Evolutionary conservation across 768 basidiomycete genomes (phyloP).

Genomic region (Lentinus brumalis): DNA sequence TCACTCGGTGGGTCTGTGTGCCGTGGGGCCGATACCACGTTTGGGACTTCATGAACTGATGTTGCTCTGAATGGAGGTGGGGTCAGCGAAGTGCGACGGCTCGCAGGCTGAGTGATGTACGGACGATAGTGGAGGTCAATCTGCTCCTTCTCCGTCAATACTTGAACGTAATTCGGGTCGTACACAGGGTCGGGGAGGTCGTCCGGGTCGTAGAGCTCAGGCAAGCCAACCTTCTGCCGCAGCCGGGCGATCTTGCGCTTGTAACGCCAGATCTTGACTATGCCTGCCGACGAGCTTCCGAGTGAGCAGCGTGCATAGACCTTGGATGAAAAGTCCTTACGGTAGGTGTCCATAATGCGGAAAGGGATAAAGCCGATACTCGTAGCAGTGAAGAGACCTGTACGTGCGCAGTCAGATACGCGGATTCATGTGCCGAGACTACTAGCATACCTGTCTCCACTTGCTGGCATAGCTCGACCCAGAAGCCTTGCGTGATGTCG

Average conservation of each 20-base stretch:
- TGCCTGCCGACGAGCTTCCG: slow-evolving; percentile 44
- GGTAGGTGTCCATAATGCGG: slow-evolving; percentile 73
- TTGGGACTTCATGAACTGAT: slow-evolving; percentile 66
- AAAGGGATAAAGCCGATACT: slow-evolving; percentile 81
- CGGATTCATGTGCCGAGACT: neutral
- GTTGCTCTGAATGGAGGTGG: slow-evolving; percentile 51
- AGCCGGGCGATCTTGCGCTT: slow-evolving; percentile 61
- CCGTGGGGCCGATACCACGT: slow-evolving; percentile 90
- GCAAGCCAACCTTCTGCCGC: slow-evolving; percentile 63
- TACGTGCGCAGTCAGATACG: neutral
- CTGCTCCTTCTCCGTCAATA: slow-evolving; percentile 67
- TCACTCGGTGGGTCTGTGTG: slow-evolving; percentile 74
- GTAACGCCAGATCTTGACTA: slow-evolving; percentile 73
- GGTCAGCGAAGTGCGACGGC: neutral
- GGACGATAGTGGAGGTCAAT: slow-evolving; percentile 63
- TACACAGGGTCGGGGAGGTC: slow-evolving; percentile 80
- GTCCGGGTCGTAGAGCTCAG: slow-evolving; percentile 70
- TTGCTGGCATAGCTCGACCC: slow-evolving; percentile 81
- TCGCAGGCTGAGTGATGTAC: slow-evolving; percentile 25
- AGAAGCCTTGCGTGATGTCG: slow-evolving; percentile 68
- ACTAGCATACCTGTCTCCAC: slow-evolving; percentile 62
- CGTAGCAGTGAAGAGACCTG: slow-evolving; percentile 78
- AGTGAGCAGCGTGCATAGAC: neutral
- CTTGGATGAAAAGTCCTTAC: slow-evolving; percentile 34
- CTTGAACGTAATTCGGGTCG: slow-evolving; percentile 71